Evolutionary conservation across 179 eudicot genomes (phyloP).

Genomic region (Camellia oleifera): DNA sequence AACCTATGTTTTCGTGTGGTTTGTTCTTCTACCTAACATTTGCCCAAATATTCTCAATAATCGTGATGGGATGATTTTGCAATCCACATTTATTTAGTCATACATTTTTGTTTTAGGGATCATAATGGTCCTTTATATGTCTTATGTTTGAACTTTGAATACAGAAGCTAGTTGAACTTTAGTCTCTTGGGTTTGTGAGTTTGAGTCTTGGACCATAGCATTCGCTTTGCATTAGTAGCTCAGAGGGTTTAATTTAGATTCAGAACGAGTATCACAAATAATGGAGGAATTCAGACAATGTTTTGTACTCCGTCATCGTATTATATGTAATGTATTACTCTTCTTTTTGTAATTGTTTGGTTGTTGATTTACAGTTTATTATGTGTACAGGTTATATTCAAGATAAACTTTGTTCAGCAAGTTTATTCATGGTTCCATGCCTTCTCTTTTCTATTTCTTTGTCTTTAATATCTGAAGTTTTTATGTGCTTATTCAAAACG

Average conservation of each 20-base stretch:
- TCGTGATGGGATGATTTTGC: not conserved
- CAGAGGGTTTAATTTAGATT: not conserved
- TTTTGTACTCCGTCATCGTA: not conserved
- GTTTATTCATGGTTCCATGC: conserved; percentile 11
- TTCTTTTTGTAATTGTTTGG: not conserved
- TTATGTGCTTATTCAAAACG: not conserved
- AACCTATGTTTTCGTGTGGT: not conserved
- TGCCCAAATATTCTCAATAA: not conserved
- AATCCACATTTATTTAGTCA: not conserved
- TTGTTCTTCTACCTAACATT: not conserved
- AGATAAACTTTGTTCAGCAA: not conserved
- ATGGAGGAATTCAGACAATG: not conserved
- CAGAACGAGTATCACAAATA: not conserved
- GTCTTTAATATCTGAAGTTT: not conserved
- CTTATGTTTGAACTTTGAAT: not conserved
- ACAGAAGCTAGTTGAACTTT: not conserved
- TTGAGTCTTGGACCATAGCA: not conserved
- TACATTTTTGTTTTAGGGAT: conserved; percentile 1
- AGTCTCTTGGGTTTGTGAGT: not conserved
- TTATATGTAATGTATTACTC: not conserved
- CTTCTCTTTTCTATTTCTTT: not conserved
- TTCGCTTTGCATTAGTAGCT: not conserved
- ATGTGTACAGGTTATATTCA: conserved; percentile 4
- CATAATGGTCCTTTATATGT: not conserved
- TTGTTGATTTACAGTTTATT: not conserved